Base-by-base conservation (phyloP, 129 eudicot genomes). In the Cynara cardunculus region DNA sequence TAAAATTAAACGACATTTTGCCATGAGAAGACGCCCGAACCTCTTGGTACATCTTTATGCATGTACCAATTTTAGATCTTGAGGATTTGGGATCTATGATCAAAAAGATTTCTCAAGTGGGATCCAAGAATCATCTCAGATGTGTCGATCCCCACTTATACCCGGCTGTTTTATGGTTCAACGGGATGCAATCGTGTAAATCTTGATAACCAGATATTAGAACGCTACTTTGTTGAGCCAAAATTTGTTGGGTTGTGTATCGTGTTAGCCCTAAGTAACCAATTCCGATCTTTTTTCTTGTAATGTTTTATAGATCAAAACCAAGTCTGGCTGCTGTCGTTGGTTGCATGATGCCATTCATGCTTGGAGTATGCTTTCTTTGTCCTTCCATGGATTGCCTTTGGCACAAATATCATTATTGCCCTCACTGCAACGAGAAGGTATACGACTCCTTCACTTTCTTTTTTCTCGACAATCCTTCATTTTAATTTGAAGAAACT, bases 321-420 rank as follows among this genome's bases (percentile, higher is more conserved):
- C 89, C 87, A 77, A 95, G 99, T 83, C 61, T 89, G 46, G 99
- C 99, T 37, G 97, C 99, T 77, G 61, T 88, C 72, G 95, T 92
- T 84, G 99, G 97, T 85, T 95, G 97, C 84, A 89, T 95, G 99
- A 89, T 89, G 91, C 94, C 99, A 2, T 56, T 92, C 81, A 86
- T 92, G 91, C 90, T 92, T 73, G 99, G 99, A 61, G 61, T 92
- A 44, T 95, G 97, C 88, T 95, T 92, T 91, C 97, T 95, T 32
- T 95, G 90, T 77, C 99, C 99, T 72, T 85, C 87, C 25, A 95
- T 92, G 99, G 95, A 95, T 81, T 95, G 99, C 85, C 97, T 95
- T 46, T 95, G 99, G 99, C 99, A 95, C 84, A 95, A 95, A 56
- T 95, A 87, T 86, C 99, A 95, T 80, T 95, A 89, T 53, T 95